A percentile compares a stretch with the other conserved stretches of the same genome.
Evolutionary conservation across 768 basidiomycete species (phyloP).

Genomic region (Lactarius vividus): DNA sequence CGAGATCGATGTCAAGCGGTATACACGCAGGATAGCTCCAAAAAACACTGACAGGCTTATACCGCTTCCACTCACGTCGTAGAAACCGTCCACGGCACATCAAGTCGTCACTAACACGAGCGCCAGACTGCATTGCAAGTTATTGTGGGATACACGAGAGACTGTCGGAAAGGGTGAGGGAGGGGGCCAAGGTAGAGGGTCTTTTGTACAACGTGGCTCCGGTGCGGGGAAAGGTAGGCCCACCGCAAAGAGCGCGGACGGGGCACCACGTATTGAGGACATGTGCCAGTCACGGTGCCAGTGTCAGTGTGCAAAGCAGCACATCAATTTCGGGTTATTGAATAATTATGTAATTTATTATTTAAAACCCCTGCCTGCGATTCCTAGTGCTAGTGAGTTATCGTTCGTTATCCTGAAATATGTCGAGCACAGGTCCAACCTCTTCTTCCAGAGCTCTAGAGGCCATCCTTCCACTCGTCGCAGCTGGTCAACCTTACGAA

Average conservation of each 20-base stretch:
- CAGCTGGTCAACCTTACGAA: constrained; percentile 74
- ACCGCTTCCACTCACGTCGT: constrained; percentile 22
- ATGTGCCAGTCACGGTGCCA: constrained; percentile 8
- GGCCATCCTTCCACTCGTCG: constrained; percentile 72
- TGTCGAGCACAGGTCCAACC: constrained; percentile 23
- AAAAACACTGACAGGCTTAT: constrained; percentile 14
- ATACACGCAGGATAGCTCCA: background rate
- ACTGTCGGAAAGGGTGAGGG: background rate
- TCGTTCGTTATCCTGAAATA: background rate
- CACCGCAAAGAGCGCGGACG: background rate
- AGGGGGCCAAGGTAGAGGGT: background rate
- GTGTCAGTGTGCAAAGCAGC: background rate
- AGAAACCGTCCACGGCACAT: constrained; percentile 22
- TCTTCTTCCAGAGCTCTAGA: constrained; percentile 66
- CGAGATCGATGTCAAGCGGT: background rate
- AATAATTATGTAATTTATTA: background rate
- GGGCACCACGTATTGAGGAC: constrained; percentile 12
- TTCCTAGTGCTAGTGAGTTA: too few relatives aligned
- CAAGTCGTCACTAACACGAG: constrained; percentile 2
- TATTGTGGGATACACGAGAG: background rate
- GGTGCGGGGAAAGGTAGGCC: constrained; percentile 11
- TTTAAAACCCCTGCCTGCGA: background rate
- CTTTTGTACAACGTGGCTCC: constrained; percentile 4
- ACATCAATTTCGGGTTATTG: background rate
- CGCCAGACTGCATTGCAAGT: background rate